Percentiles rank a stretch among this genome's conserved stretches.
Evolutionary conservation across 2,329 filamentous ascomycete species (phyloP).

Genomic region (Monilinia laxa): DNA sequence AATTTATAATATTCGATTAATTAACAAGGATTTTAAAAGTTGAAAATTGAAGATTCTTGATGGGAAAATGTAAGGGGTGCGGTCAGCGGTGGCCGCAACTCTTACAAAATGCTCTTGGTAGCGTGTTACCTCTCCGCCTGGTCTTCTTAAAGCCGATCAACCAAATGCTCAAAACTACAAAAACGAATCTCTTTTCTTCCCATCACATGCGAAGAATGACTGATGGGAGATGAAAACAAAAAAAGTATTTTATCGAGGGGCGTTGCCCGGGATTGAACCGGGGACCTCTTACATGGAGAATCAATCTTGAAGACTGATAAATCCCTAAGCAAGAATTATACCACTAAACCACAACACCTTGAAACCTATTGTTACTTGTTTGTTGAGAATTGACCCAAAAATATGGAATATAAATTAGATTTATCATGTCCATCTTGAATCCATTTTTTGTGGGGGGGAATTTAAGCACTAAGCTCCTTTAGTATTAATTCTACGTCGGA

Average conservation of each 20-base stretch:
- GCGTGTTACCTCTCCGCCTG: no score
- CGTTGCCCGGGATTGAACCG: slow-evolving; percentile 24
- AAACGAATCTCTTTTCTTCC: no score
- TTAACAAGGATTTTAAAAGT: no score
- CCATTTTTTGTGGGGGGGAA: neutral
- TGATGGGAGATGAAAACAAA: no score
- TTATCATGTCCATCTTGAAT: no score
- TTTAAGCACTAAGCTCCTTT: neutral
- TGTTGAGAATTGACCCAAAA: rapidly evolving
- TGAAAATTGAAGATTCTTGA: no score
- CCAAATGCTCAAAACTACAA: no score
- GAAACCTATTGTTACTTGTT: neutral
- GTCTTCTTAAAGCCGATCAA: no score
- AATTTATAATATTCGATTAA: no score
- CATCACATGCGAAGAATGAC: neutral
- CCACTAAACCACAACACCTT: slow-evolving; percentile 23
- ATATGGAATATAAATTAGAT: neutral
- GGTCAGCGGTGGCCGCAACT: no score
- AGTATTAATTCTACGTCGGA: neutral
- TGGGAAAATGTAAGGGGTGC: no score
- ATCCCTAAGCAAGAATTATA: slow-evolving; percentile 25
- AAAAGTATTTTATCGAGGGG: neutral
- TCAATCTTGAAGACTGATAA: neutral
- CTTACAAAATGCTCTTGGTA: neutral
- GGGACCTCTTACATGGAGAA: slow-evolving; percentile 23